These are phyloP conservation scores for Aspergillus niger DNA, from an alignment of 2,329 filamentous ascomycete species.

Conservation along the genomic window DNA sequence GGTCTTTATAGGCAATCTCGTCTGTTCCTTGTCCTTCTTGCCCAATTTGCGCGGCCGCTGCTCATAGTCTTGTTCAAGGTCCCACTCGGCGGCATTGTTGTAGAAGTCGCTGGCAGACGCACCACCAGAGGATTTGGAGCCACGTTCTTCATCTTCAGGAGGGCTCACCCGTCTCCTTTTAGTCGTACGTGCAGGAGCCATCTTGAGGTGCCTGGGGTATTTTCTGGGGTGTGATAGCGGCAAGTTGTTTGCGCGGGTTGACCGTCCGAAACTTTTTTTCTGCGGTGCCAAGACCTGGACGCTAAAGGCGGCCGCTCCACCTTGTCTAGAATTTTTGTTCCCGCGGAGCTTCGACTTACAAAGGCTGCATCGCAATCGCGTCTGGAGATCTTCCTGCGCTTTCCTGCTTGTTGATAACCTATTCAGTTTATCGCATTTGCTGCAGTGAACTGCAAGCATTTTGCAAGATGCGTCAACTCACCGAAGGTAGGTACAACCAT, in stretches of 20 bases:
- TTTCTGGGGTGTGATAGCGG: not conserved
- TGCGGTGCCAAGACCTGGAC: conserved; percentile 32
- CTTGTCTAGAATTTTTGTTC: conserved; percentile 24
- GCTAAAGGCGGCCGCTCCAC: conserved; percentile 26
- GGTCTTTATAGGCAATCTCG: conserved; percentile 82
- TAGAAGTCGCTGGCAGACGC: conserved; percentile 58
- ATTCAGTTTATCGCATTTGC: not conserved
- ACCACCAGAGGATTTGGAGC: conserved; percentile 33
- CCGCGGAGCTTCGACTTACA: conserved; percentile 22
- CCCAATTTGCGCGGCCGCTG: conserved; percentile 71
- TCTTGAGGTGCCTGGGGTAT: conserved; percentile 26
- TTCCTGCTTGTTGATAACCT: not conserved
- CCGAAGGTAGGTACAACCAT: conserved; percentile 50
- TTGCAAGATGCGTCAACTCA: conserved; percentile 71
- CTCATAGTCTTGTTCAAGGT: conserved; percentile 91
- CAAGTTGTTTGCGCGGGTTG: not conserved
- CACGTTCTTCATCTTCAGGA: conserved; percentile 39
- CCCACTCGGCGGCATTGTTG: conserved; percentile 77
- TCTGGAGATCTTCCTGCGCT: not conserved
- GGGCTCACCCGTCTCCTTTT: conserved; percentile 57
- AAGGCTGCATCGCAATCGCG: not conserved
- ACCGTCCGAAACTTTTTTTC: conserved; percentile 27
- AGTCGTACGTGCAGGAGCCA: conserved; percentile 50
- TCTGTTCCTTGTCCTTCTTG: conserved; percentile 73
- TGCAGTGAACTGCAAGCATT: not conserved